Evolutionary conservation across 208 protist species (phyloP).

Genomic region (Trypanosoma mega): DNA sequence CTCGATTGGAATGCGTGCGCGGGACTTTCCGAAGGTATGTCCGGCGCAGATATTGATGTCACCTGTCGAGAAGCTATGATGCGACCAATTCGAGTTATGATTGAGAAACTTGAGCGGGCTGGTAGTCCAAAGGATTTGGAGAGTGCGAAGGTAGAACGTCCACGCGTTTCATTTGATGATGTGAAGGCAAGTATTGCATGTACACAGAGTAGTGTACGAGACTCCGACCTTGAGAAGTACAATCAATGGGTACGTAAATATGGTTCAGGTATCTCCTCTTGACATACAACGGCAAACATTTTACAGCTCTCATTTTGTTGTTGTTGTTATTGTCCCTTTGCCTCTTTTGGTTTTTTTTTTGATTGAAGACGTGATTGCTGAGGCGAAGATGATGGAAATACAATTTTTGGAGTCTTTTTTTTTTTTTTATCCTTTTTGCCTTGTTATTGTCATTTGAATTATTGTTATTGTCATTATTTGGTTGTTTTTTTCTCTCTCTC

Average conservation of each 20-base stretch:
- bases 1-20: constrained; percentile 74
- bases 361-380: neutral
- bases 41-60: constrained; percentile 90
- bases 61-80: constrained; percentile 93
- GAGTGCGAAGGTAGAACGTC: constrained; percentile 34
- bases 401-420: neutral
- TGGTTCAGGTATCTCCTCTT: constrained; percentile 79
- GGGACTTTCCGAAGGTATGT: constrained; percentile 74
- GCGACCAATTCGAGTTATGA: constrained; percentile 86
- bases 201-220: constrained; percentile 74
- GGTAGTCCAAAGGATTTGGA: constrained; percentile 28
- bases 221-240: constrained; percentile 66
- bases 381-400: too few species aligned
- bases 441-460: too few species aligned
- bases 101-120: constrained; percentile 68
- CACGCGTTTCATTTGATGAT: constrained; percentile 67
- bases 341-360: neutral
- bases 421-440: neutral
- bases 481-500: too few species aligned
- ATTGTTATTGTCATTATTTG: too few species aligned
- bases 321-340: constrained; percentile 12
- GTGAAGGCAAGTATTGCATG: constrained; percentile 73
- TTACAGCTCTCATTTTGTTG: neutral
- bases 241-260: constrained; percentile 68
- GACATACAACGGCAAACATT: neutral